These are phyloP conservation scores for Fusarium penzigii DNA, from an alignment of 2,329 filamentous ascomycete genomes.

Conservation along the genomic window DNA sequence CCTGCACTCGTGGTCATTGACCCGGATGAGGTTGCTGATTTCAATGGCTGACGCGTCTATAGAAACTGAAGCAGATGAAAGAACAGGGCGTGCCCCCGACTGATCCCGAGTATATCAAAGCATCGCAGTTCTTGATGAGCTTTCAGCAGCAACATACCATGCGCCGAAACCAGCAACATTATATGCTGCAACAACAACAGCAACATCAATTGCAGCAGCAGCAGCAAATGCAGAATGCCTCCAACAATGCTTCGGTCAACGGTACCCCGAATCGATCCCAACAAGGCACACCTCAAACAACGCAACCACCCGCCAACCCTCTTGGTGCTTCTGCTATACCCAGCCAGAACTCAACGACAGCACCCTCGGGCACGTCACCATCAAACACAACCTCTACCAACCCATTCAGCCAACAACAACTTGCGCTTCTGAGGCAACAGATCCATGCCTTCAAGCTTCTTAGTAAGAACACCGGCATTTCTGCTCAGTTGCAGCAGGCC, in stretches of 20 bases:
- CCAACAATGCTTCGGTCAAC: conserved; percentile 55
- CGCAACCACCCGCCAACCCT: conserved; percentile 35
- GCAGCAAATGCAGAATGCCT: conserved; percentile 53
- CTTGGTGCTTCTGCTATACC: conserved; percentile 43
- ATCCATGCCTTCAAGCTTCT: conserved; percentile 90
- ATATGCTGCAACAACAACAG: conserved; percentile 44
- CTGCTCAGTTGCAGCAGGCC: conserved; percentile 75
- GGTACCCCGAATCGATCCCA: conserved; percentile 47
- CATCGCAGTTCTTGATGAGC: conserved; percentile 70
- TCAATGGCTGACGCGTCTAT: conserved; percentile 20
- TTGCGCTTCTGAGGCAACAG: conserved; percentile 77
- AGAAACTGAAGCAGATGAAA: conserved; percentile 93
- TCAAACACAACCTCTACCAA: conserved; percentile 41
- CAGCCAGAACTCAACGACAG: conserved; percentile 33
- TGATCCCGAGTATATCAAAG: conserved; percentile 87
- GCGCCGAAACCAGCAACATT: conserved; percentile 49
- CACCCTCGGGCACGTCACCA: conserved; percentile 32
- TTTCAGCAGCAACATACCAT: conserved; percentile 68
- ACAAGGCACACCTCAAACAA: conserved; percentile 34
- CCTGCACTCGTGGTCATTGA: not conserved
- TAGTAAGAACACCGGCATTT: conserved; percentile 82
- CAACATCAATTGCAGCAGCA: conserved; percentile 54
- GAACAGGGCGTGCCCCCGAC: conserved; percentile 75
- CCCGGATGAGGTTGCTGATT: not conserved
- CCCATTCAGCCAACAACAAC: conserved; percentile 77